A percentile compares a stretch with the other conserved stretches of the same genome.
These are phyloP conservation scores for Primulina eburnea DNA, from an alignment of 257 asterid genomes.

Conservation along the genomic window DNA sequence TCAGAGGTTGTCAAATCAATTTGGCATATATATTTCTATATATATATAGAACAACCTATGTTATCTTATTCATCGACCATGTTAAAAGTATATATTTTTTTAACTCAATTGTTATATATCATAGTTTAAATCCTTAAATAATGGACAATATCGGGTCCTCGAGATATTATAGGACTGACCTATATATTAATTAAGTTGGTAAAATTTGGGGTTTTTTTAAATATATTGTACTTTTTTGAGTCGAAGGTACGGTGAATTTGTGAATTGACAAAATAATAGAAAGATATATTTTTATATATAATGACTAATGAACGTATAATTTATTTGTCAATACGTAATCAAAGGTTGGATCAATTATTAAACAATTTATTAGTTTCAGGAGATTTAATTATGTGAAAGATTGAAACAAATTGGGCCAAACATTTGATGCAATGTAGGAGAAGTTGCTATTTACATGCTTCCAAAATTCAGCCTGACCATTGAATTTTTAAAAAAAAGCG, in stretches of 20 bases:
- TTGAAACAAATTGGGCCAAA: conserved; percentile 17
- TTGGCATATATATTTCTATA: no score
- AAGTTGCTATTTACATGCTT: conserved; percentile 29
- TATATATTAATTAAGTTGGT: not conserved
- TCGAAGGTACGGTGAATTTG: not conserved
- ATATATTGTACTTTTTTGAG: not conserved
- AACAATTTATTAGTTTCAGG: conserved; percentile 13
- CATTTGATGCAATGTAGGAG: conserved; percentile 9
- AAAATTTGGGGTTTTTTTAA: no score
- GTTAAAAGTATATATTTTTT: no score
- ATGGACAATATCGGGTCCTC: no score
- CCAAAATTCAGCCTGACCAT: conserved; percentile 1
- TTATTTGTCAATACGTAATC: conserved; percentile 15
- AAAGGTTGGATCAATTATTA: conserved; percentile 16
- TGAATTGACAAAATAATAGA: no score
- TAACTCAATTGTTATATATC: no score
- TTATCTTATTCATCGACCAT: no score
- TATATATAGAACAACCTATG: no score
- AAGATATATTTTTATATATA: no score
- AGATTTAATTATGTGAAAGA: conserved; percentile 20
- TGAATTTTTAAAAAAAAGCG: no score
- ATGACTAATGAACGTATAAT: not conserved
- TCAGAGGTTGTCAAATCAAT: not conserved
- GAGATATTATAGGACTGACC: not conserved
- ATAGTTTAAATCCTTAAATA: no score